phyloP scores from a whole-genome alignment of 2,329 filamentous ascomycete genomes.

The Aureobasidium uvarum region DNA sequence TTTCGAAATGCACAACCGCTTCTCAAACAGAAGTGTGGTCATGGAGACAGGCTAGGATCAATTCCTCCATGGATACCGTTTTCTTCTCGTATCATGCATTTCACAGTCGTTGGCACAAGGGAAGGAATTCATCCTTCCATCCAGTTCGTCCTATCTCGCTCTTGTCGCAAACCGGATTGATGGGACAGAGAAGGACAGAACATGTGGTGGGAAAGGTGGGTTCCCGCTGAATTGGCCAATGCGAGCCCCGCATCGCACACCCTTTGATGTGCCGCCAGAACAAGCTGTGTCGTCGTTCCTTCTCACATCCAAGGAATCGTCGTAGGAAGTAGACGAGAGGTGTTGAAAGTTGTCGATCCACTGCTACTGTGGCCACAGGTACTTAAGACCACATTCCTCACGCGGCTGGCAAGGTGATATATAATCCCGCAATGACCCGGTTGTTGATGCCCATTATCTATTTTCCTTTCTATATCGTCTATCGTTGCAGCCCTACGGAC shows the following conservation, averaged over 20 bases:
- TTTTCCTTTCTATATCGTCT: slow-evolving; percentile 17
- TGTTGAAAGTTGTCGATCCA: not conserved
- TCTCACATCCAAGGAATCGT: not conserved
- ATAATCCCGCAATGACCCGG: slow-evolving; percentile 15
- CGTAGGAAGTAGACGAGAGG: not conserved
- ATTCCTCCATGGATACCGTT: not conserved
- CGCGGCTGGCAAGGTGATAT: slow-evolving; percentile 13
- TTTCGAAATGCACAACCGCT: too few species aligned
- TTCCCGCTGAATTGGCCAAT: slow-evolving; percentile 17
- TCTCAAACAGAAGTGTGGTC: too few species aligned
- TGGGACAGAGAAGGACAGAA: slow-evolving; percentile 5
- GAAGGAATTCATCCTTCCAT: not conserved
- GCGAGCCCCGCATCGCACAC: slow-evolving; percentile 14
- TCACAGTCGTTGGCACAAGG: too few species aligned
- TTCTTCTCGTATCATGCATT: too few species aligned
- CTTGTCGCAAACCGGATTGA: slow-evolving; percentile 1
- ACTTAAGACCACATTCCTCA: slow-evolving; percentile 13
- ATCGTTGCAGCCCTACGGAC: slow-evolving; percentile 21
- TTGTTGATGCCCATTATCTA: slow-evolving; percentile 15
- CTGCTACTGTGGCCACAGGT: not conserved
- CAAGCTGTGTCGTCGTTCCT: not conserved
- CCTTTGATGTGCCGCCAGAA: not conserved
- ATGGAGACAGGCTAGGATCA: too few species aligned
- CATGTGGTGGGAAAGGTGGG: slow-evolving; percentile 12
- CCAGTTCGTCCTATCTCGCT: not conserved